Conservation (phyloP, 2,329 filamentous ascomycete species). For the Xylaria sp. region DNA sequence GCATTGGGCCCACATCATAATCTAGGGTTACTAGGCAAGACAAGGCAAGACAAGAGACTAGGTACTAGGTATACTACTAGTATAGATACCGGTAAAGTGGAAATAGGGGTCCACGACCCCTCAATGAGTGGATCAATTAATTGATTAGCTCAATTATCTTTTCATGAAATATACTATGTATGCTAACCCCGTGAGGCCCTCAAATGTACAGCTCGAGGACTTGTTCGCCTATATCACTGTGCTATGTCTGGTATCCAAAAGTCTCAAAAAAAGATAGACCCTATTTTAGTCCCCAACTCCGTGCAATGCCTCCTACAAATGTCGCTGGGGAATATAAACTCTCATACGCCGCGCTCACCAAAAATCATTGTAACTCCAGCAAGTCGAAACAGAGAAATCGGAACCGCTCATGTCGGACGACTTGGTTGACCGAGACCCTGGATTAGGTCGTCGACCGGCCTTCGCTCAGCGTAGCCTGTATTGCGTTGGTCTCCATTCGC, state of each 20-base stretch:
- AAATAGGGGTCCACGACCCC: slow-evolving; percentile 18
- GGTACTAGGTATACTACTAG: neutral
- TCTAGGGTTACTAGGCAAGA: no score
- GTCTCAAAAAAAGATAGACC: slow-evolving; percentile 12
- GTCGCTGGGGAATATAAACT: slow-evolving; percentile 15
- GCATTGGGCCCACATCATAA: no score
- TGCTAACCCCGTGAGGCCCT: slow-evolving; percentile 3
- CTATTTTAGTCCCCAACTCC: slow-evolving; percentile 31
- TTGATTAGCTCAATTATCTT: neutral
- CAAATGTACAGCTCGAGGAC: slow-evolving; percentile 7
- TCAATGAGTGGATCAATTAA: neutral
- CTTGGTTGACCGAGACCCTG: slow-evolving; percentile 30
- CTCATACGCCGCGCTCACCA: slow-evolving; percentile 35
- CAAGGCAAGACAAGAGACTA: neutral
- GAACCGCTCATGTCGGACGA: slow-evolving; percentile 23
- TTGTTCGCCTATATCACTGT: slow-evolving; percentile 8
- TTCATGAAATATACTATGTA: slow-evolving; percentile 9
- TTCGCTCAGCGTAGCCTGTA: slow-evolving; percentile 38
- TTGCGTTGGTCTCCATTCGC: slow-evolving; percentile 36
- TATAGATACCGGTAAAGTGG: neutral
- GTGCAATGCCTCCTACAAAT: slow-evolving; percentile 30
- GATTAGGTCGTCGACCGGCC: slow-evolving; percentile 42
- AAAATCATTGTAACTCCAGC: slow-evolving; percentile 24
- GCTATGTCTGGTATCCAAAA: slow-evolving; percentile 2
- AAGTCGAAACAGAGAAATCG: slow-evolving; percentile 18